Base-by-base conservation (phyloP, 2,329 filamentous ascomycete species). In the Alternaria alternata region DNA sequence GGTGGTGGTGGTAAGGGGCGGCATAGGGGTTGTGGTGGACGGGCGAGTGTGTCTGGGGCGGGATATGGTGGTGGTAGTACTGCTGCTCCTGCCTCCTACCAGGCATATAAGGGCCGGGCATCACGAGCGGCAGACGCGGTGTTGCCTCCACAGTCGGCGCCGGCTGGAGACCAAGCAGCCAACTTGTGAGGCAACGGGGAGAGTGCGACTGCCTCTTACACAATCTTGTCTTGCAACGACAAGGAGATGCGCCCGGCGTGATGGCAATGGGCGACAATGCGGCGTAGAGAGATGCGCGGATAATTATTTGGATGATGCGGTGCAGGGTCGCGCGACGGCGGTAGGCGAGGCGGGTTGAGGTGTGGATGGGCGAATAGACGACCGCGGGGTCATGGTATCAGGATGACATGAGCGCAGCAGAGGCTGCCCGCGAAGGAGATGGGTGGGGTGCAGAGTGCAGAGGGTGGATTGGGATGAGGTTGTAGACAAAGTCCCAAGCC, bases 71-170 rank as follows among this genome's bases (percentile, higher is more conserved):
- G 61, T 76, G 69, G 58, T 72, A 62, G 63, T 80, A 74, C 41
- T 75, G 71, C 57, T 74, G 75, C 64, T 81, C 78, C 54, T 81
- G 80, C 67, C 81, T 76, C 59, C 80, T 75, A 51, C 75, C 75
- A 61, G 76, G 78, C 44, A 78, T 69, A 57, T 80, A 76, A 58
- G 89, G 88, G 85, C 89, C 89, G 87, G 78, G 78, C 89, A 92
- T 92, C 89, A 86, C 91, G 87, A 87, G 88, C 87, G 86, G 86
- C 81, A 87, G 85, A 61, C 58, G 65, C 64, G 67, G 59, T 72
- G 75, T 74, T 76, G 77, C 76, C 76, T 74, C 75, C 66, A 78
- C 75, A 75, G 76, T 71, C 68, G 72, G 69, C 75, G 75, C 75
- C 63, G 76, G 76, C 66, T 69, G 60, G 66, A 66, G 73, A 78